These are phyloP conservation scores for Aspergillus ellipticus DNA, from an alignment of 495 filamentous ascomycete genomes.

Conservation along the genomic window DNA sequence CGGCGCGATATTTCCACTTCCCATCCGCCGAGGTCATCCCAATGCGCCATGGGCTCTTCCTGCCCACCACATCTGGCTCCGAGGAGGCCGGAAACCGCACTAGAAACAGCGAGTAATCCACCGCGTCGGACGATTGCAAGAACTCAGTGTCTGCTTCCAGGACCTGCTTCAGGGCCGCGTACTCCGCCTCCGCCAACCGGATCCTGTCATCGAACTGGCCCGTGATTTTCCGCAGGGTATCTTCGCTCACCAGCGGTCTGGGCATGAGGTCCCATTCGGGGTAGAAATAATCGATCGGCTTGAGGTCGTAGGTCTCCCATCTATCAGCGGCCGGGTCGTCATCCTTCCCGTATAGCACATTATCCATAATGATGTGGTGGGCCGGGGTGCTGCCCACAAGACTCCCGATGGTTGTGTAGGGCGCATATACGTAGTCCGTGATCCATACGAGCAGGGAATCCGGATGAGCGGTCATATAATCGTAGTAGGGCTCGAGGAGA, in stretches of 20 bases:
- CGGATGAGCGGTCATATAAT: slow-evolving; percentile 55
- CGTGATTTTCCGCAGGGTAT: slow-evolving; percentile 54
- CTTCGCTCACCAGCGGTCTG: slow-evolving; percentile 53
- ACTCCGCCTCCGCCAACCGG: slow-evolving; percentile 44
- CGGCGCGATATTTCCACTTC: slow-evolving; percentile 59
- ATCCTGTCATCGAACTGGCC: slow-evolving; percentile 66
- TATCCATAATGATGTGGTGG: slow-evolving; percentile 72
- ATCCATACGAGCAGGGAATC: slow-evolving; percentile 62
- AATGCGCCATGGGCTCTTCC: slow-evolving; percentile 48
- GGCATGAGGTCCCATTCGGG: slow-evolving; percentile 65
- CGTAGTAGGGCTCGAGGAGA: slow-evolving; percentile 55
- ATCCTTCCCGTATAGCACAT: slow-evolving; percentile 56
- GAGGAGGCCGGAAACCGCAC: slow-evolving; percentile 51
- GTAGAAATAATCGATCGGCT: slow-evolving; percentile 68
- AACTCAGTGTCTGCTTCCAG: slow-evolving; percentile 58
- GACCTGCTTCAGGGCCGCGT: slow-evolving; percentile 44
- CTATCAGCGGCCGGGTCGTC: slow-evolving; percentile 36
- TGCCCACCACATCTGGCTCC: slow-evolving; percentile 18
- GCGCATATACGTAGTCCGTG: slow-evolving; percentile 58
- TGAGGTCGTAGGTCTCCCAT: slow-evolving; percentile 70
- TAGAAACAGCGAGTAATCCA: slow-evolving; percentile 69
- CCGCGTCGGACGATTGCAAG: slow-evolving; percentile 54
- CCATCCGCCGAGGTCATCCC: slow-evolving; percentile 57
- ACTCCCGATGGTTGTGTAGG: slow-evolving; percentile 50
- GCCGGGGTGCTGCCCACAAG: slow-evolving; percentile 53